These are phyloP conservation scores for Scleroderma citrinum DNA, from an alignment of 768 basidiomycete species.

Conservation along the genomic window DNA sequence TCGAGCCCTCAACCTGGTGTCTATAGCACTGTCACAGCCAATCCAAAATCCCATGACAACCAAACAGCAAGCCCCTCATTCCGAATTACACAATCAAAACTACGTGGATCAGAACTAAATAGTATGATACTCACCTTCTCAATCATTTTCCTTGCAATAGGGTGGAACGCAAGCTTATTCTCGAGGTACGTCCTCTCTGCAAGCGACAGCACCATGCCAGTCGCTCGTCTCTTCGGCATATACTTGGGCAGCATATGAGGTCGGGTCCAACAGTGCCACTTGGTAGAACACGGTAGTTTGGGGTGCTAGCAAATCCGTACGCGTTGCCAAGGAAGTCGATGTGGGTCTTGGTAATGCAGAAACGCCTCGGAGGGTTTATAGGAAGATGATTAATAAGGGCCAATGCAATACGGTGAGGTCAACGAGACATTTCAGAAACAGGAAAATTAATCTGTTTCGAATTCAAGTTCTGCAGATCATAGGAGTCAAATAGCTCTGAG, in stretches of 20 bases:
- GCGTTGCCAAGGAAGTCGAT: slow-evolving; percentile 50
- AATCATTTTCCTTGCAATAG: slow-evolving; percentile 68
- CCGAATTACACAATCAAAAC: no score
- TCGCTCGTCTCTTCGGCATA: slow-evolving; percentile 31
- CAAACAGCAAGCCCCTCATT: no score
- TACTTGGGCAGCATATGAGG: slow-evolving; percentile 38
- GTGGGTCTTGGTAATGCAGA: slow-evolving; percentile 54
- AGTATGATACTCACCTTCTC: slow-evolving; percentile 77
- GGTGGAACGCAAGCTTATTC: slow-evolving; percentile 58
- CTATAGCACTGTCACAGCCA: no score
- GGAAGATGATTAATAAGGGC: slow-evolving; percentile 60
- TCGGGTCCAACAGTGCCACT: slow-evolving; percentile 53
- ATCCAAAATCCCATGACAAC: no score
- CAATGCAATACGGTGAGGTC: background rate
- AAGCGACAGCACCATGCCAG: slow-evolving; percentile 40
- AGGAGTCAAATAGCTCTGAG: slow-evolving; percentile 47
- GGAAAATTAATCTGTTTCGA: slow-evolving; percentile 66
- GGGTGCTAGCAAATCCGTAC: slow-evolving; percentile 43
- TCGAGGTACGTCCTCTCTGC: slow-evolving; percentile 46
- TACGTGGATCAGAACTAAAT: no score
- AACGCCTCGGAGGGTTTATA: slow-evolving; percentile 70
- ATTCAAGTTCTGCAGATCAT: slow-evolving; percentile 60
- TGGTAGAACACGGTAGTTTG: slow-evolving; percentile 75
- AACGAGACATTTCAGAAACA: background rate
- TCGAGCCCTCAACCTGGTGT: no score